Base-by-base conservation (phyloP, 2,329 filamentous ascomycete species). In the Penicillium frequentans region DNA sequence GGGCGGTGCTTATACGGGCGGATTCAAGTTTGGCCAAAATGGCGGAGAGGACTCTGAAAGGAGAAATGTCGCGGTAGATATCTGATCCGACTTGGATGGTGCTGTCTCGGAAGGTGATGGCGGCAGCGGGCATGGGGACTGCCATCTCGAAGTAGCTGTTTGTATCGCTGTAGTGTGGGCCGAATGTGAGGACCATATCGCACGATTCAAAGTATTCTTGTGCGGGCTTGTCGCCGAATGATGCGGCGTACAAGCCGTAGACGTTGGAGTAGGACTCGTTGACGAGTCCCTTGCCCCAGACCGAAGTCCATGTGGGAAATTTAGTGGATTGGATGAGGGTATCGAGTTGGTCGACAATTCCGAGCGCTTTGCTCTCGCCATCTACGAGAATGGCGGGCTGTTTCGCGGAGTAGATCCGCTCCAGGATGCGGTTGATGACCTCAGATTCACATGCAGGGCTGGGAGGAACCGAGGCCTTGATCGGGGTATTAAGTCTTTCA, bases 51-150 rank as follows among this genome's bases (percentile, higher is more conserved):
- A 96, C 89, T 49, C 89, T 87, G 58, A 86, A 86, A 87, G 95
- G 93, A 58, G 86, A 82, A 9, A 95, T 82, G 47, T 87, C 86
- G 0, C 90, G 89, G 70, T 93, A 96, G 64, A 90, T 86, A 0
- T 90, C 90, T 73, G 91, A 91, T 52, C 88, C 82, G 45, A 96
- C 89, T 52, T 85, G 84, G 66, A 89, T 86, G 63, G 86, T 83
- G 58, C 84, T 86, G 70, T 86, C 90, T 75, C 95, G 89, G 68
- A 96, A 87, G 64, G 93, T 89, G 67, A 96, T 91, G 2, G 88
- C 89, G 61, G 87, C 87, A 50, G 93, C 84, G 68, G 90, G 86
- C 1, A 86, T 89, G 35, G 91, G 88, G 60, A 87, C 84, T 71
- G 93, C 92, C 0, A 88, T 89, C 78, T 93, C 96, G 33, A 90